Evolutionary conservation across 352 stramenopile genomes (phyloP).

Genomic region (Globisporangium cederbergense): DNA sequence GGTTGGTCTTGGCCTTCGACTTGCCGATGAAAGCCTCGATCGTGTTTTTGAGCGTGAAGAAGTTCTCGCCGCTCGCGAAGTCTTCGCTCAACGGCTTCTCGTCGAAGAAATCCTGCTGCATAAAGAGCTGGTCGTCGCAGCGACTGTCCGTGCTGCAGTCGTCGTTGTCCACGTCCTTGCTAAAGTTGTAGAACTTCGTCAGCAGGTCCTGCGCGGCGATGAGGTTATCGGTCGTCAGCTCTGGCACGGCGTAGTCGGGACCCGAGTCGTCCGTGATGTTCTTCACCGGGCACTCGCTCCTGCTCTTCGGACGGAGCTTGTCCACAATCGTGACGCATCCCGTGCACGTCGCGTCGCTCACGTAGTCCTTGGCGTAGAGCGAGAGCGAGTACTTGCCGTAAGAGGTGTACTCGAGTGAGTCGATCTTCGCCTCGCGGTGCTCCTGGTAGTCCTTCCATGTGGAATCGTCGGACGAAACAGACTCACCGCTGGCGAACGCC

Average conservation of each 20-base stretch:
- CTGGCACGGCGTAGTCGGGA: slow-evolving; percentile 9
- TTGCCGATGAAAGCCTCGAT: slow-evolving; percentile 24
- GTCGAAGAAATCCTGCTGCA: slow-evolving; percentile 41
- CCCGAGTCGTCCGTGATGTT: slow-evolving; percentile 32
- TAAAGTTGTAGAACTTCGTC: slow-evolving; percentile 38
- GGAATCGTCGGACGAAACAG: slow-evolving; percentile 18
- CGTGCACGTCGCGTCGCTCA: slow-evolving; percentile 28
- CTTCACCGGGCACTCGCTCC: slow-evolving; percentile 28
- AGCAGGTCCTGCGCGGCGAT: slow-evolving; percentile 21
- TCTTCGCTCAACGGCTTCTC: slow-evolving; percentile 16
- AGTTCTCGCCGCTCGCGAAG: slow-evolving; percentile 22
- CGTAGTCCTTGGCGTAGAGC: slow-evolving; percentile 56
- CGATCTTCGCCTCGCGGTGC: slow-evolving; percentile 30
- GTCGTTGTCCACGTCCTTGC: slow-evolving; percentile 43
- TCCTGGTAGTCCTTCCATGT: slow-evolving; percentile 59
- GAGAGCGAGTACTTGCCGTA: slow-evolving; percentile 58
- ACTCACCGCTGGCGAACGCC: slow-evolving; percentile 10
- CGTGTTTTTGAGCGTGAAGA: slow-evolving; percentile 29
- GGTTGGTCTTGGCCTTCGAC: slow-evolving; percentile 28
- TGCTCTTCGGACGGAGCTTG: slow-evolving; percentile 39
- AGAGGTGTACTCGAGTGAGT: slow-evolving; percentile 33
- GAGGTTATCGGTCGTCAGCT: slow-evolving; percentile 36
- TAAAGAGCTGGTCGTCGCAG: slow-evolving; percentile 43
- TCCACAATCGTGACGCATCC: slow-evolving; percentile 60
- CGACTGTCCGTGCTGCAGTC: slow-evolving; percentile 38